Conservation (phyloP, 208 protist species). For the Zelonia costaricensis region DNA sequence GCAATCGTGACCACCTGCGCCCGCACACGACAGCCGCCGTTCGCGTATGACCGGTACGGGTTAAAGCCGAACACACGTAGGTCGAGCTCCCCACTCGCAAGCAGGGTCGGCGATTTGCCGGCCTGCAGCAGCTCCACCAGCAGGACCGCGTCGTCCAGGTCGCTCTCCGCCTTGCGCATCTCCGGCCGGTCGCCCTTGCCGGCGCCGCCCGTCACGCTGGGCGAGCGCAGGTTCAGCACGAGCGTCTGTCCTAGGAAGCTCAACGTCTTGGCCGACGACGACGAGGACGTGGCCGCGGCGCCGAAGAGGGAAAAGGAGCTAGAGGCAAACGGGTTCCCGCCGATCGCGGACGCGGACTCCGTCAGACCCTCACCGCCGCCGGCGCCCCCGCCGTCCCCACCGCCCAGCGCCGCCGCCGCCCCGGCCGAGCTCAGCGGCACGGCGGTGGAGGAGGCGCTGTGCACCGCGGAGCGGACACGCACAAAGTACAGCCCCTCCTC, state of each 20-base stretch:
- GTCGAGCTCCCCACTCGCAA: constrained; percentile 14
- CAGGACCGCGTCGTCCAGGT: constrained; percentile 2
- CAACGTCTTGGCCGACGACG: constrained; percentile 11
- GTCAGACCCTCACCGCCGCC: neutral
- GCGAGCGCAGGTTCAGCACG: neutral
- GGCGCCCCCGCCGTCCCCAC: neutral
- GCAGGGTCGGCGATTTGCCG: constrained; percentile 2
- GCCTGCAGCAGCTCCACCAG: constrained; percentile 21
- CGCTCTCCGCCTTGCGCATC: neutral
- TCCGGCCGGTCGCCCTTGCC: neutral
- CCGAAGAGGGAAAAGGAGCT: neutral
- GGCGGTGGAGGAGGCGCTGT: constrained; percentile 13
- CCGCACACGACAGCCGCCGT: constrained; percentile 1
- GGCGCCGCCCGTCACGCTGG: neutral
- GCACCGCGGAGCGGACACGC: constrained; percentile 10
- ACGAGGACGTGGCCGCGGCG: neutral
- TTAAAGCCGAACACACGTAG: constrained; percentile 2
- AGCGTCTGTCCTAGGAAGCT: constrained; percentile 24
- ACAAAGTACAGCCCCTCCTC: constrained; percentile 14
- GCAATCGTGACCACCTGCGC: constrained; percentile 14
- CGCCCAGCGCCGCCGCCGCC: neutral
- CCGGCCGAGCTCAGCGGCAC: constrained; percentile 21
- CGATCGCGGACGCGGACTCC: no score
- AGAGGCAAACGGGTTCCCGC: neutral
- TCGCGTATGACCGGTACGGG: neutral